phyloP scores from a whole-genome alignment of 139 green algal genomes.

The Chloropicon primus region DNA sequence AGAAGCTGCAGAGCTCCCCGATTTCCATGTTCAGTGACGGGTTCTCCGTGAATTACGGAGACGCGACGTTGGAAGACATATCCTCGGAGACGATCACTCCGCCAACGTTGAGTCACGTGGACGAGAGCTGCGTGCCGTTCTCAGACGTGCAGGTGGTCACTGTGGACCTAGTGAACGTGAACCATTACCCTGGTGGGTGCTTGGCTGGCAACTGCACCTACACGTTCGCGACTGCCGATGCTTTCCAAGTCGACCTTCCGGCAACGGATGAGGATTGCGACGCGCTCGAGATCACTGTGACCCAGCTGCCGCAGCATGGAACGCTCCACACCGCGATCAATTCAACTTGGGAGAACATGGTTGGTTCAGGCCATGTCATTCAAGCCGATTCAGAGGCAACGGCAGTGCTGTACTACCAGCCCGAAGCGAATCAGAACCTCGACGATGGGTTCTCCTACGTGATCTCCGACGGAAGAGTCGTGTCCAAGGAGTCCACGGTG shows the following conservation, averaged over 20 bases:
- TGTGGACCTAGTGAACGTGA: constrained; percentile 3
- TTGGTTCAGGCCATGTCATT: background rate
- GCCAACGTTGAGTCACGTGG: background rate
- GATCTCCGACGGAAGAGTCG: constrained; percentile 1
- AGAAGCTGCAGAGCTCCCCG: constrained; percentile 2
- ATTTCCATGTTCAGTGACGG: background rate
- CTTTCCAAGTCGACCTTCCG: constrained; percentile 2
- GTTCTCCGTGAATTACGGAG: background rate
- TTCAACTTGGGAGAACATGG: background rate
- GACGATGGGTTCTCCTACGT: constrained; percentile 4
- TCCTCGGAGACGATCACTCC: background rate
- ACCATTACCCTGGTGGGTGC: constrained; percentile 6
- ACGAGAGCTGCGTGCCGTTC: constrained; percentile 1
- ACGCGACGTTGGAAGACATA: background rate
- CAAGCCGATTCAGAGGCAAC: no score
- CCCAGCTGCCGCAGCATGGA: constrained; percentile 6
- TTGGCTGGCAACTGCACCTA: constrained; percentile 1
- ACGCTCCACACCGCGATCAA: background rate
- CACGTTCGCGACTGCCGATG: background rate
- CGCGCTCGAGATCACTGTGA: constrained; percentile 1
- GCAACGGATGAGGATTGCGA: constrained; percentile 3
- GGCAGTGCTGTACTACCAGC: background rate
- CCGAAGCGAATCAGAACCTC: background rate
- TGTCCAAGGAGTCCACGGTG: constrained; percentile 7
- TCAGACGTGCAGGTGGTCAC: background rate